These are phyloP conservation scores for Mortierella sp. DNA, from an alignment of 371 early-diverging fungal genomes.

Conservation along the genomic window DNA sequence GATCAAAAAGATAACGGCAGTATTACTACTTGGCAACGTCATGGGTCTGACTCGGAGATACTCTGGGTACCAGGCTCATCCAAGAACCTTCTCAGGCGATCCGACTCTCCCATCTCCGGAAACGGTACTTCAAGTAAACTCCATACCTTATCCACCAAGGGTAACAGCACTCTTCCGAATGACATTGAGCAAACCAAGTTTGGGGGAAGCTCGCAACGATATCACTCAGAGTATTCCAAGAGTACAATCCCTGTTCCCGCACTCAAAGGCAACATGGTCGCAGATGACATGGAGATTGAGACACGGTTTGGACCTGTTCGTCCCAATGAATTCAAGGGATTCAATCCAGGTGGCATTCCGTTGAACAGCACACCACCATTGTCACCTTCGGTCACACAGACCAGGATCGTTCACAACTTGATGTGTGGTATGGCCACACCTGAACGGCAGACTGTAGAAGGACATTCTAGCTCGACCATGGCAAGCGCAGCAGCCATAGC, in stretches of 20 bases:
- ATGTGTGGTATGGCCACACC: conserved; percentile 11
- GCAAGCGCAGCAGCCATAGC: too few species aligned
- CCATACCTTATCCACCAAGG: too few species aligned
- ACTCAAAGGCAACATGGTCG: not conserved
- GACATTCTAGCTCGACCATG: not conserved
- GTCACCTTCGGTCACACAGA: not conserved
- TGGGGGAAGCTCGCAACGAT: too few species aligned
- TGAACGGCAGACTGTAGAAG: not conserved
- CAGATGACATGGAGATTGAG: conserved; percentile 33
- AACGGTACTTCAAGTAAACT: too few species aligned
- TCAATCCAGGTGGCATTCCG: conserved; percentile 35
- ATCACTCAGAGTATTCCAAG: too few species aligned
- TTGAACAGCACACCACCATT: conserved; percentile 10
- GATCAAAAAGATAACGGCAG: not conserved
- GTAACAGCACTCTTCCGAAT: too few species aligned
- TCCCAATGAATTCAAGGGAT: conserved; percentile 17
- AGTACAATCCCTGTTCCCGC: too few species aligned
- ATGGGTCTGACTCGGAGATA: not conserved
- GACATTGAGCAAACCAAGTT: too few species aligned
- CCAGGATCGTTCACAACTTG: not conserved
- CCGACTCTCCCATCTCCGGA: too few species aligned
- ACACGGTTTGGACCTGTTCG: conserved; percentile 30
- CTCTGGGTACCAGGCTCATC: too few species aligned
- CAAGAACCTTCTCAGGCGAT: too few species aligned
- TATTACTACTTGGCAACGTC: not conserved